Conservation (phyloP, 1,284 basidiomycete species). For the Malassezia arunalokei region DNA sequence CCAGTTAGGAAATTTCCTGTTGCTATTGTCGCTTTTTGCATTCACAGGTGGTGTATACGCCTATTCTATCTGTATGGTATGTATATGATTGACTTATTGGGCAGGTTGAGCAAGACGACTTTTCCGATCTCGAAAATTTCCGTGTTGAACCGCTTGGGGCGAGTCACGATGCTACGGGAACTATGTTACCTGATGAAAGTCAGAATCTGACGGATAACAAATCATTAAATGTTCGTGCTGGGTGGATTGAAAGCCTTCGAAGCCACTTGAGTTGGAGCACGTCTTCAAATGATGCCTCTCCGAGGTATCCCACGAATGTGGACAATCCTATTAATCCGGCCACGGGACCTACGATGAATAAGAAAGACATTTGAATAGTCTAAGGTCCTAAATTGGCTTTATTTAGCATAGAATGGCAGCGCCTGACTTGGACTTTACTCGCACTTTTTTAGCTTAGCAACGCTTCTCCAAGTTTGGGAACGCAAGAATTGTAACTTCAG, state of each 20-base stretch:
- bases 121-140: slow-evolving; percentile 14
- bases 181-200: too few species aligned
- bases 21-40: neutral
- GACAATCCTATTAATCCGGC: neutral
- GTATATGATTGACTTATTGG: neutral
- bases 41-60: slow-evolving; percentile 11
- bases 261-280: too few species aligned
- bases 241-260: too few species aligned
- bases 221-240: too few species aligned
- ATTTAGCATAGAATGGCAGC: neutral
- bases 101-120: slow-evolving; percentile 18
- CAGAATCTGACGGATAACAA: too few species aligned
- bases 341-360: slow-evolving; percentile 8
- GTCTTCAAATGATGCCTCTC: too few species aligned
- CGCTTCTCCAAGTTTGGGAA: slow-evolving; percentile 30
- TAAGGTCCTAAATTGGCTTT: neutral
- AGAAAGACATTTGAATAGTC: slow-evolving; percentile 4
- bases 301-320: too few species aligned
- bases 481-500: slow-evolving; percentile 23
- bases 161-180: too few species aligned
- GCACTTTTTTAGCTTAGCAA: neutral
- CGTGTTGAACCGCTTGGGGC: slow-evolving; percentile 1
- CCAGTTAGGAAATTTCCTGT: slow-evolving; percentile 1
- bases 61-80: slow-evolving; percentile 15
- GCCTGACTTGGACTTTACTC: neutral